Base-by-base conservation (phyloP, 768 basidiomycete genomes). In the Tylopilus balloui region DNA sequence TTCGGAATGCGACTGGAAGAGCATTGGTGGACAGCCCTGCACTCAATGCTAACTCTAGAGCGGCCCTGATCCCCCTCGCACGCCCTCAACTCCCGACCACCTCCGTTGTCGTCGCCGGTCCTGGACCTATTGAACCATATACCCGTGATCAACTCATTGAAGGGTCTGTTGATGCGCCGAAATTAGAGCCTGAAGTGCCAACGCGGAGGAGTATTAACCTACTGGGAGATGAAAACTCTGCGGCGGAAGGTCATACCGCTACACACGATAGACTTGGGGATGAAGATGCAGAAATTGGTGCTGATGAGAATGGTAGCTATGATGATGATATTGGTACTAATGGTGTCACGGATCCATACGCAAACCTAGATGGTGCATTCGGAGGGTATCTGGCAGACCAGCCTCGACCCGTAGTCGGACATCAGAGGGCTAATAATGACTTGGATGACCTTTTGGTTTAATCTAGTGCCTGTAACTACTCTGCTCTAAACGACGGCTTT, bases 21-120 rank as follows among this genome's bases (percentile, higher is more conserved):
- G 87, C 88, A 21, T 74, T 97, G 47, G 67, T 73, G 44, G 94
- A 97, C 67, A 93, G 88, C 40, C 91, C 92, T 13, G 94, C 94
- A 2, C 74, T 97, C 37, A 96, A 97, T 63, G 63, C 81, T 0
- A 78, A 88, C 51, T 94, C 92, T 1, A 79, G 85, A 47, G 76
- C 81, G 39, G 83, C 82, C 31, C 75, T 90, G 11, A 77, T 90
- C 17, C 77, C 84, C 6, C 65, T 86, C 15, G 62, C 78, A 35
- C 79, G 81, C 25, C 67, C 73, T 7, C 73, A 73, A 51, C 74
- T 80, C 45, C 78, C 79, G 2, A 52, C 60, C 3, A 57, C 72
- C 3, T 36, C 63, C 2, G 59, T 88, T 43, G 71, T 68, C 38
- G 72, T 90, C 4, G 54, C 79, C 6, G 86, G 86, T 1, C 84